Evolutionary conservation across 1,284 basidiomycete species (phyloP), one percentile per base, ranked within the genome.

Genomic region (Trichosporon sp.): DNA sequence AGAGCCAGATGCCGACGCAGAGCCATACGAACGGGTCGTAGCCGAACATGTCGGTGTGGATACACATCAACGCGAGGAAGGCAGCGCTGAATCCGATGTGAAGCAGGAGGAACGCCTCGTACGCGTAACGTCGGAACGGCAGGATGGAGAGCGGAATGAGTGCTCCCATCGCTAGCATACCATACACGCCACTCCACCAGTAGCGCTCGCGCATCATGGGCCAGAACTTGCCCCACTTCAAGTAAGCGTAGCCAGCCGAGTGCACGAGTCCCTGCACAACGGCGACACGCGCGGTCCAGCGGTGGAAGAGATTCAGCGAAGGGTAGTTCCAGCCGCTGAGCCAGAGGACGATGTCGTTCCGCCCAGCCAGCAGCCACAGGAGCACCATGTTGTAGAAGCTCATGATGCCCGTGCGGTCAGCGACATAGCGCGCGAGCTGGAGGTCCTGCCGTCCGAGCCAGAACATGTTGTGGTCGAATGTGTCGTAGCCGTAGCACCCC

Each of bases 401-500:
- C 74, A 80, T 76, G 71, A 80, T 76, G 35, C 74, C 78, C 0
- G 77, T 76, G 12, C 77, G 72, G 69, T 78, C 78, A 6, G 74
- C 73, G 10, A 78, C 37, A 56, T 77, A 78, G 32, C 77, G 70
- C 1, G 48, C 70, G 21, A 77, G 56, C 66, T 78, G 76, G 16
- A 65, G 12, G 31, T 68, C 59, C 8, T 56, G 51, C 19, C 68
- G 54, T 3, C 48, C 32, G 4, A 61, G 63, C 68, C 71, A 77
- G 67, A 69, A 75, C 7, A 76, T 65, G 69, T 77, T 77, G 5
- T 77, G 72, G 1, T 74, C 37, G 84, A 89, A 80, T 88, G 89
- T 61, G 83, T 92, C 65, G 80, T 89, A 77, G 81, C 86, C 73
- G 78, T 84, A 66, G 84, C 84, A 72, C 77, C 83, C 26, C 81